phyloP scores from a whole-genome alignment of 305 asterid species.

The Rubia tinctorum region DNA sequence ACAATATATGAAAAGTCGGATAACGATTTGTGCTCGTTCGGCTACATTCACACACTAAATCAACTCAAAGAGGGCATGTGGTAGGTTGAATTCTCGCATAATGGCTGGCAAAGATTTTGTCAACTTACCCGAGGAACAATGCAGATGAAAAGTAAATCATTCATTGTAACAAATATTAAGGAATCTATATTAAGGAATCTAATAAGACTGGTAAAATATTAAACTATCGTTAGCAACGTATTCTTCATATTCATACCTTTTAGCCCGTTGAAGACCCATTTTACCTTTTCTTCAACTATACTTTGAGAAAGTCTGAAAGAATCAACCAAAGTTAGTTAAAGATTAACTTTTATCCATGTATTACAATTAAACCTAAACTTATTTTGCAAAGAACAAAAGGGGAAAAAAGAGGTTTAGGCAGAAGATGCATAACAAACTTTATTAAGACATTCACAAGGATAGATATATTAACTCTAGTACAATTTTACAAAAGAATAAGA shows the following conservation, averaged over 20 bases:
- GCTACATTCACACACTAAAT: too few relatives aligned
- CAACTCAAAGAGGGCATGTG: constrained; percentile 53
- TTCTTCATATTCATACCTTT: constrained; percentile 48
- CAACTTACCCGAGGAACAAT: constrained; percentile 54
- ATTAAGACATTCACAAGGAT: neutral
- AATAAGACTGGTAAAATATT: too few relatives aligned
- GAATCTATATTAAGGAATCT: too few relatives aligned
- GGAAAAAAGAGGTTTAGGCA: neutral
- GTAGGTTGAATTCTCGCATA: constrained; percentile 77
- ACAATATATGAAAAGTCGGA: too few relatives aligned
- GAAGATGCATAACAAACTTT: neutral
- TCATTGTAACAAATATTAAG: neutral
- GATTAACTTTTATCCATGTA: neutral
- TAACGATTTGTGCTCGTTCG: too few relatives aligned
- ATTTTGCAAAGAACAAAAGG: neutral
- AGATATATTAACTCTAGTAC: neutral
- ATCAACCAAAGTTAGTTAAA: neutral
- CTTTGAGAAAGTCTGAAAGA: constrained; percentile 69
- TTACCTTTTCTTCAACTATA: constrained; percentile 92
- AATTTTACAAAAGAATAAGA: neutral
- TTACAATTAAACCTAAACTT: neutral
- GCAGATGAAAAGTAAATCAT: neutral
- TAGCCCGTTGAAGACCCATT: constrained; percentile 94
- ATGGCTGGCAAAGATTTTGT: constrained; percentile 60
- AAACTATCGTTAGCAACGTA: neutral